Conservation (phyloP, 2,329 filamentous ascomycete genomes). For the Sporothrix dimorphospora region DNA sequence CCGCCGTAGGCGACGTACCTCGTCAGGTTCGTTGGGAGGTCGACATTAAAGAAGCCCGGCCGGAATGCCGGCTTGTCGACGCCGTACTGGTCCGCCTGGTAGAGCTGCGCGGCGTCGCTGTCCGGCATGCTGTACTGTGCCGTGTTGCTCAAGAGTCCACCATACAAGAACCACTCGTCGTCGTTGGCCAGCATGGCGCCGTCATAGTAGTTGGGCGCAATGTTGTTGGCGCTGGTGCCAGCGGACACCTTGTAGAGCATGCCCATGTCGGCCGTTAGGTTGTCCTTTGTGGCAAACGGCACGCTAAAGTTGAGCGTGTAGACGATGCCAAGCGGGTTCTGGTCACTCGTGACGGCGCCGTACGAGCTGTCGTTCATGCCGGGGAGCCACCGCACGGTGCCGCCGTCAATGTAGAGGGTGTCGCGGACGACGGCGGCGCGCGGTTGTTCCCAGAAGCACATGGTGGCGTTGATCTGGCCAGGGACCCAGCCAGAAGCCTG, state of each 20-base stretch:
- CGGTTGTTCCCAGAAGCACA: slow-evolving; percentile 60
- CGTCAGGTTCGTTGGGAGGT: slow-evolving; percentile 54
- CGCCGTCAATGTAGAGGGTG: slow-evolving; percentile 68
- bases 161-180: slow-evolving; percentile 65
- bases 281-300: slow-evolving; percentile 57
- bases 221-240: slow-evolving; percentile 52
- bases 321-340: slow-evolving; percentile 57
- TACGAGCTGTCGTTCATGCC: slow-evolving; percentile 51
- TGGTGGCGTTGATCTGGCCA: slow-evolving; percentile 58
- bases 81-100: slow-evolving; percentile 58
- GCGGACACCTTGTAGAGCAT: slow-evolving; percentile 51
- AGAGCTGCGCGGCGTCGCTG: slow-evolving; percentile 52
- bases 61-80: slow-evolving; percentile 47
- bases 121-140: slow-evolving; percentile 45
- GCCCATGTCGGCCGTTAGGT: slow-evolving; percentile 57
- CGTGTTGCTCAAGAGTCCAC: slow-evolving; percentile 54
- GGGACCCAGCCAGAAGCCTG: slow-evolving; percentile 55
- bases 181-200: slow-evolving; percentile 69
- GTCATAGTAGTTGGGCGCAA: slow-evolving; percentile 61
- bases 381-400: slow-evolving; percentile 57
- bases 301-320: slow-evolving; percentile 62
- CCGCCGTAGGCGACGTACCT: slow-evolving; percentile 68
- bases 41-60: slow-evolving; percentile 47
- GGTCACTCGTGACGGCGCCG: slow-evolving; percentile 38
- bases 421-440: slow-evolving; percentile 63